These are phyloP conservation scores for Borealophlyctis nickersoniae DNA, from an alignment of 192 early-diverging fungal genomes.

Conservation along the genomic window DNA sequence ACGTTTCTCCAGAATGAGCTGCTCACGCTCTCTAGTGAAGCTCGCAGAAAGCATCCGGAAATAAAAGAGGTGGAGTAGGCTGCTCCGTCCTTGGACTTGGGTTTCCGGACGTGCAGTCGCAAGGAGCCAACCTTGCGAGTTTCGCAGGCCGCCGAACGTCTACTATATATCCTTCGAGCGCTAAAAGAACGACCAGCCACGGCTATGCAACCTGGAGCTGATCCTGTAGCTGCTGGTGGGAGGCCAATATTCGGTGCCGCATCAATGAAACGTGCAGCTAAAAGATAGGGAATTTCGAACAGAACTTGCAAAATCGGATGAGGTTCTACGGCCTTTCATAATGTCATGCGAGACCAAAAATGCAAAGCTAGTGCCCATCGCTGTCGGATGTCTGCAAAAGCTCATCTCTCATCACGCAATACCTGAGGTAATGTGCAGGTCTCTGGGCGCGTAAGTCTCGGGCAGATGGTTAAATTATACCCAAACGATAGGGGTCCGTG, in stretches of 20 bases:
- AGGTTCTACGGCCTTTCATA: conserved; percentile 79
- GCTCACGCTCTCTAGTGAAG: conserved; percentile 77
- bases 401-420: conserved; percentile 74
- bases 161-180: conserved; percentile 53
- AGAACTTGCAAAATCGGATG: conserved; percentile 75
- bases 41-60: conserved; percentile 83
- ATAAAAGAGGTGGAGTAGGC: conserved; percentile 81
- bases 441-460: conserved; percentile 7
- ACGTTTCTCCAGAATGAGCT: conserved; percentile 77
- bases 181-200: conserved; percentile 54
- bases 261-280: no score
- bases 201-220: conserved; percentile 40
- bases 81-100: conserved; percentile 44
- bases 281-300: no score
- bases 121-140: neutral
- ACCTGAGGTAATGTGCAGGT: conserved; percentile 55
- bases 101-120: conserved; percentile 14
- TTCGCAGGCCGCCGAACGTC: conserved; percentile 62
- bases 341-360: conserved; percentile 84
- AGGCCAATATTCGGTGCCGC: no score
- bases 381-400: conserved; percentile 80
- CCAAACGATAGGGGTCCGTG: conserved; percentile 45
- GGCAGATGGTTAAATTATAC: no score
- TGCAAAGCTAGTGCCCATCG: conserved; percentile 72
- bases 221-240: conserved; percentile 14